Evolutionary conservation across 768 basidiomycete species (phyloP).

Genomic region (Suillus decipiens): DNA sequence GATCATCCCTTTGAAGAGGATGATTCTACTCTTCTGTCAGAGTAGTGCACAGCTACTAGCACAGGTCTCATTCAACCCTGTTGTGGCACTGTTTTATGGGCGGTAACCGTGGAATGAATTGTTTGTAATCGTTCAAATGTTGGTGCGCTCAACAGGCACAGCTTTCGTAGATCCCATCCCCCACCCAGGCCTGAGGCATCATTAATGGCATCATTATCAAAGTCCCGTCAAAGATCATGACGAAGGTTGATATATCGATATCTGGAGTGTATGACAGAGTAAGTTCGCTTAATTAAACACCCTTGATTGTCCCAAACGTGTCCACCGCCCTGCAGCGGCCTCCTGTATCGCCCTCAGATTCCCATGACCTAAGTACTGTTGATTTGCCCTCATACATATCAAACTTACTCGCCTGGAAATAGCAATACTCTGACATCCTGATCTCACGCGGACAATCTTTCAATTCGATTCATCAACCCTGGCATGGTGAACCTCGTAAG

Average conservation of each 20-base stretch:
- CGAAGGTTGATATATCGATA: not conserved
- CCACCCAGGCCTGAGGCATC: not conserved
- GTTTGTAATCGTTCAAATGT: not conserved
- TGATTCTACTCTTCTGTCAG: too few relatives aligned
- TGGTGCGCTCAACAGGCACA: not conserved
- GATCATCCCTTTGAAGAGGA: not conserved
- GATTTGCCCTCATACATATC: not conserved
- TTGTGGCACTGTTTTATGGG: not conserved
- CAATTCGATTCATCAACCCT: not conserved
- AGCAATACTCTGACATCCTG: not conserved
- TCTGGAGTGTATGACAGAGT: not conserved
- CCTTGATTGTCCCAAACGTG: not conserved
- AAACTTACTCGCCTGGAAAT: not conserved
- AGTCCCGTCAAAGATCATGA: not conserved
- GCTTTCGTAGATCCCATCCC: conserved; percentile 1
- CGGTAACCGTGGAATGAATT: not conserved
- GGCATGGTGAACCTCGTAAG: not conserved
- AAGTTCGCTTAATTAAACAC: not conserved
- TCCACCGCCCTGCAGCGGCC: not conserved
- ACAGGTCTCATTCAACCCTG: not conserved
- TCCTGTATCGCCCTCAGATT: not conserved
- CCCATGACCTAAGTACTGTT: not conserved
- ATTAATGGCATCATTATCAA: conserved; percentile 4
- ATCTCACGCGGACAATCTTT: not conserved
- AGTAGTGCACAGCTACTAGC: too few relatives aligned